These are phyloP conservation scores for Linderina pennispora DNA, from an alignment of 192 early-diverging fungal species.

Conservation along the genomic window DNA sequence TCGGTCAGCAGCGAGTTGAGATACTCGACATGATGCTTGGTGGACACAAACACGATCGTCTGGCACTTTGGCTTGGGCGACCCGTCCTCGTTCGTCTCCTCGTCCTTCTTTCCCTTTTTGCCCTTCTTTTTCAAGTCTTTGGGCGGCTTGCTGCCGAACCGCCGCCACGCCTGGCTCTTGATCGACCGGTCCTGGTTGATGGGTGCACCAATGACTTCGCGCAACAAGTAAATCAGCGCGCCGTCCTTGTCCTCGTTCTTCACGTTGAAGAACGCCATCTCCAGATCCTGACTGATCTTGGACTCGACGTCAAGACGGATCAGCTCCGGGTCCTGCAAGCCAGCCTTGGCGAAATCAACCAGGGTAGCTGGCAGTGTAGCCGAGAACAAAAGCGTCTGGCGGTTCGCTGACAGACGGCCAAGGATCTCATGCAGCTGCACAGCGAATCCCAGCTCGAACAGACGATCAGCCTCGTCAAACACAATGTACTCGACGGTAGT, in stretches of 20 bases:
- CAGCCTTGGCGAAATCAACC: constrained; percentile 97
- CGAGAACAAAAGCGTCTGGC: constrained; percentile 93
- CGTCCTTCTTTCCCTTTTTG: constrained; percentile 1
- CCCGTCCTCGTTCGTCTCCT: constrained; percentile 25
- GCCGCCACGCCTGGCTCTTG: constrained; percentile 21
- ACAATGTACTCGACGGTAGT: constrained; percentile 91
- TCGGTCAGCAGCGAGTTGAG: constrained; percentile 63
- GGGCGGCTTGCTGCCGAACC: constrained; percentile 6
- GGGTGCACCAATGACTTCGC: constrained; percentile 67
- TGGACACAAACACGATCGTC: constrained; percentile 92
- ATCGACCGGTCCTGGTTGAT: constrained; percentile 46
- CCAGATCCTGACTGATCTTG: constrained; percentile 92
- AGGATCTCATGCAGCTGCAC: constrained; percentile 93
- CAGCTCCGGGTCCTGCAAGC: constrained; percentile 86
- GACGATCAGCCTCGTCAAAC: constrained; percentile 98
- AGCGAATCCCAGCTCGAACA: constrained; percentile 97
- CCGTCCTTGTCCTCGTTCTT: constrained; percentile 88
- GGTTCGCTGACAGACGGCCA: constrained; percentile 67
- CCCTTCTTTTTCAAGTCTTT: constrained; percentile 1
- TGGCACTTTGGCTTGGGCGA: constrained; percentile 49
- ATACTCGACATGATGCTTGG: constrained; percentile 98
- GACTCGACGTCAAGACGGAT: constrained; percentile 92
- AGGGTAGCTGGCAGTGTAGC: constrained; percentile 90
- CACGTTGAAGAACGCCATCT: constrained; percentile 87
- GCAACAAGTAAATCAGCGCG: constrained; percentile 78